Evolutionary conservation across 177 flowering plant species (phyloP), one percentile per base, ranked within the genome.

Genomic region (Vitis hybrid): DNA sequence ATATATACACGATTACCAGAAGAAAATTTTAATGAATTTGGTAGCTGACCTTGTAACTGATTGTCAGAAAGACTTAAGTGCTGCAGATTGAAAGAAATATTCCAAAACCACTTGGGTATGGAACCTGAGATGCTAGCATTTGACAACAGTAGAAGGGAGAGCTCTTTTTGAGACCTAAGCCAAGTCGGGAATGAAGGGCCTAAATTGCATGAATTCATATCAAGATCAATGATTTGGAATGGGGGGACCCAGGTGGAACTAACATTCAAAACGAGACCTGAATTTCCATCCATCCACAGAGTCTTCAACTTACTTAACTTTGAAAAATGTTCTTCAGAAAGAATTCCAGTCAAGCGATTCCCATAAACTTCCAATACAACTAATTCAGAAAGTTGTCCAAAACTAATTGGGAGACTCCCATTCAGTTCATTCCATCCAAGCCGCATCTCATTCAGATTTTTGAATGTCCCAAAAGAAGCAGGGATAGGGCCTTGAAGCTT

Each of bases 21-120:
- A n/a, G n/a, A n/a, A n/a, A n/a, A n/a, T n/a, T n/a, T n/a, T n/a
- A n/a, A n/a, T n/a, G n/a, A n/a, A n/a, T n/a, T n/a, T n/a, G n/a
- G 20, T 18, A 18, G 20, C 20, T 18, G 1, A 18, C 20, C 20
- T 18, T 18, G 20, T 18, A 18, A 18, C 20, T 18, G 20, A 18
- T 18, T 18, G 20, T 18, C 0, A 18, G 20, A 18, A 18, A 18
- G 20, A 1, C 20, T 18, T 18, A 18, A 18, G 1, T 1, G 1
- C 20, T 1, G 1, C 20, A 85, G 71, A 32, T 84, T 73, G 6
- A 70, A 54, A 27, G 84, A 79, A 18, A 81, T 61, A 20, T 80
- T 79, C 87, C 87, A 85, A 35, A 87, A 84, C 88, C 88, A 87
- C 7, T 55, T 24, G 0, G 88, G 87, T 32, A 87, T 74, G n/a